These are phyloP conservation scores for Auricularia heimuer DNA, from an alignment of 768 basidiomycete species.

Conservation along the genomic window DNA sequence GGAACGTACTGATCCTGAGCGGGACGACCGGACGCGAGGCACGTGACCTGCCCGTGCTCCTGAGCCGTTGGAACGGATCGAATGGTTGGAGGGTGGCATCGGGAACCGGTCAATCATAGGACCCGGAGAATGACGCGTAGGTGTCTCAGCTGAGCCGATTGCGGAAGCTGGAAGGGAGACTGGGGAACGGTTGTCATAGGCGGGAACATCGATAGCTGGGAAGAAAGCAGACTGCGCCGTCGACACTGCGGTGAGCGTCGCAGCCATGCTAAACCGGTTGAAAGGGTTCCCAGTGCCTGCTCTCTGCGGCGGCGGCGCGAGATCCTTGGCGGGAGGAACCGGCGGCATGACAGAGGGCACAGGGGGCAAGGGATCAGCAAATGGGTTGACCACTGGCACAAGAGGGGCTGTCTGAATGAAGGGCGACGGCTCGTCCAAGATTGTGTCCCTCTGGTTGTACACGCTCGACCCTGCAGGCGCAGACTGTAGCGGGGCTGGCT, in stretches of 20 bases:
- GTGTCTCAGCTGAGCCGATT: not conserved
- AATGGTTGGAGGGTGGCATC: not conserved
- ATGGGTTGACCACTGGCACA: not conserved
- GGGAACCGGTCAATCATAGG: not conserved
- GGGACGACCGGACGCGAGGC: not conserved
- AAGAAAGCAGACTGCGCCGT: not conserved
- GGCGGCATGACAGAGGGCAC: not conserved
- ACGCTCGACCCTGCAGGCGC: not conserved
- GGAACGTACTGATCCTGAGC: not conserved
- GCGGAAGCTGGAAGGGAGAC: not conserved
- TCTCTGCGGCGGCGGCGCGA: not conserved
- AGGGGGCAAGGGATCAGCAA: not conserved
- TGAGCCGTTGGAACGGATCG: not conserved
- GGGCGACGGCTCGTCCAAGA: not conserved
- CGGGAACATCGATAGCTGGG: not conserved
- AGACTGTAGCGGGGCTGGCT: not conserved
- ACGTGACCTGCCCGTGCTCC: not conserved
- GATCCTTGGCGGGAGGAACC: not conserved
- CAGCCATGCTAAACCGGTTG: not conserved
- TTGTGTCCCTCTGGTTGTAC: not conserved
- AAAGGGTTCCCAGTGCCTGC: not conserved
- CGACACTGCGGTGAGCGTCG: not conserved
- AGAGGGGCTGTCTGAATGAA: not conserved
- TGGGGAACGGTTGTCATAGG: not conserved
- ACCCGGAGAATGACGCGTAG: not conserved